Conservation (phyloP, 495 filamentous ascomycete genomes). For the Trichoderma orchidacearum region DNA sequence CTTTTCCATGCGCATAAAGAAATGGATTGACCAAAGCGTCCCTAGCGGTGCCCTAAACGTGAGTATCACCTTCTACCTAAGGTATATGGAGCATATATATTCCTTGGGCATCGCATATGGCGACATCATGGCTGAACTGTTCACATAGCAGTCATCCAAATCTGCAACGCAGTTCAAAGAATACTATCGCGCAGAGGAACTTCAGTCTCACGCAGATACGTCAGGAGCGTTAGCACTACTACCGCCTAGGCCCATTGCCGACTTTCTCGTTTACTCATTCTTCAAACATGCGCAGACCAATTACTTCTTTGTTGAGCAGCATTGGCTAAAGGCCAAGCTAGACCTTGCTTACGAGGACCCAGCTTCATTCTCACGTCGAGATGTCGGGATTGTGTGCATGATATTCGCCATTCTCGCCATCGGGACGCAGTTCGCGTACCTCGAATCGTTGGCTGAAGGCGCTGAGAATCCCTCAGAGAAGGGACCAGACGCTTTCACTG, state of each 20-base stretch:
- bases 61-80: slow-evolving; percentile 2
- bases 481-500: slow-evolving; percentile 25
- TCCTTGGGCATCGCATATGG: too few relatives aligned
- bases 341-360: slow-evolving; percentile 30
- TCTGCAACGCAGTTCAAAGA: slow-evolving; percentile 18
- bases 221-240: slow-evolving; percentile 30
- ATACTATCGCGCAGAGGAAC: slow-evolving; percentile 33
- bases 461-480: neutral
- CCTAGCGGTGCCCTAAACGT: slow-evolving; percentile 29
- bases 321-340: slow-evolving; percentile 32
- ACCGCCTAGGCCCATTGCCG: slow-evolving; percentile 35
- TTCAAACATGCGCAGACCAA: slow-evolving; percentile 42
- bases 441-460: slow-evolving; percentile 18
- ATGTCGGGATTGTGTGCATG: slow-evolving; percentile 31
- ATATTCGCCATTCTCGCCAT: slow-evolving; percentile 38
- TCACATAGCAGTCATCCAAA: neutral
- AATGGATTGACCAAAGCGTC: slow-evolving; percentile 37
- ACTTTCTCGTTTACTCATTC: slow-evolving; percentile 36
- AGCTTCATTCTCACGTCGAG: slow-evolving; percentile 26
- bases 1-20: slow-evolving; percentile 35
- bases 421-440: slow-evolving; percentile 41
- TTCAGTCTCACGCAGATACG: slow-evolving; percentile 30
- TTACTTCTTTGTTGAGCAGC: slow-evolving; percentile 36
- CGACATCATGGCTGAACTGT: neutral
- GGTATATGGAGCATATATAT: too few relatives aligned